Evolutionary conservation across 129 eudicot genomes (phyloP), one percentile per base, ranked within the genome.

Genomic region (Saussurea involucrata): DNA sequence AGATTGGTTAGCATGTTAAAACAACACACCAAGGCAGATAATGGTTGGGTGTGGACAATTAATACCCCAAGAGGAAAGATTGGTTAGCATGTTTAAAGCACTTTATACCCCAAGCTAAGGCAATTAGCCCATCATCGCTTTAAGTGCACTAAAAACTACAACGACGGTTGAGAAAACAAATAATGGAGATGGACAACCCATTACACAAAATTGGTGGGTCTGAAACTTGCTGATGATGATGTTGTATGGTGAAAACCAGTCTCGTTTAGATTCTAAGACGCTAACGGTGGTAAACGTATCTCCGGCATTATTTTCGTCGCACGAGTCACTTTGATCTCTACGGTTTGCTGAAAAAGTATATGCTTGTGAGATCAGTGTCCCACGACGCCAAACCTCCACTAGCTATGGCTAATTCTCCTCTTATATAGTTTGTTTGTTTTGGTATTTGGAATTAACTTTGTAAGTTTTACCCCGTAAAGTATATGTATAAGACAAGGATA

Each of bases 191-290:
- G n/a, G n/a, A n/a, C n/a, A n/a, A n/a, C n/a, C n/a, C n/a, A 40
- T 5, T 21, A 40, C 1, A n/a, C 0, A n/a, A 13, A 24, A 20
- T 44, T 36, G 1, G 18, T 20, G n/a, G 29, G 24, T 21, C 4
- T 44, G 10, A 80, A 66, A 20, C 28, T 32, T 40, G 21, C 18
- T 72, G 27, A 4, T 49, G 63, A 73, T 3, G n/a, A n/a, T n/a
- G 53, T 80, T 80, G 69, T 18, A 27, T 67, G 21, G 34, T 57
- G 42, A 74, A 78, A 25, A 64, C n/a, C 97, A 95, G 98, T 96
- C 98, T 76, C 91, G 98, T 83, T 82, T 95, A 79, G 97, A 95
- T 73, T 95, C 98, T 7, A 94, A 94, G 88, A 91, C 97, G 4
- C 76, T 94, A 84, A 91, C 91, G 97, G 86, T 94, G 75, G 98